Evolutionary conservation across 148 eudicot species (phyloP).

Genomic region (Fagopyrum homotropicum): DNA sequence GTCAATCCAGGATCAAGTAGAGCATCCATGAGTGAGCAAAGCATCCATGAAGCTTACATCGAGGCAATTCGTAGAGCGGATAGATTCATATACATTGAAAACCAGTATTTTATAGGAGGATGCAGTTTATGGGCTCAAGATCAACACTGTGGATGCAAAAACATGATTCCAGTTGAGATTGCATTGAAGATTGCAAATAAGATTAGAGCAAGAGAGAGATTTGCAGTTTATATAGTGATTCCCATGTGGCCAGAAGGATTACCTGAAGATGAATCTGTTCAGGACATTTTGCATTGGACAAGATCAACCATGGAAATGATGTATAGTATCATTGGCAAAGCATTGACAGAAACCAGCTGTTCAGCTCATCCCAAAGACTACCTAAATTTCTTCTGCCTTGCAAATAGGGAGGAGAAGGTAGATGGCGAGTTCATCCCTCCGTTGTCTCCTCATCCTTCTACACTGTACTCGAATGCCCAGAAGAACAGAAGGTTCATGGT

Average conservation of each 20-base stretch:
- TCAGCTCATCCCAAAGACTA: conserved; percentile 69
- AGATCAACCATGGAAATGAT: conserved; percentile 81
- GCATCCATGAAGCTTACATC: conserved; percentile 81
- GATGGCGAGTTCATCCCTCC: conserved; percentile 70
- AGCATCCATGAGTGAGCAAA: conserved; percentile 34
- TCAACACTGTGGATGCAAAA: conserved; percentile 65
- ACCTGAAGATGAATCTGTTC: conserved; percentile 74
- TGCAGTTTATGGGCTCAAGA: conserved; percentile 72
- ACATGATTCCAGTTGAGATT: conserved; percentile 82
- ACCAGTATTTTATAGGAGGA: conserved; percentile 85
- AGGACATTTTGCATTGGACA: conserved; percentile 85
- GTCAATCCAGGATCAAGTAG: conserved; percentile 40
- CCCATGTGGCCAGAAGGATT: conserved; percentile 99
- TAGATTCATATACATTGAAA: conserved; percentile 74
- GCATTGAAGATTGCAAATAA: conserved; percentile 71
- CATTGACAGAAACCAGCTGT: conserved; percentile 51
- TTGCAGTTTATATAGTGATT: conserved; percentile 65
- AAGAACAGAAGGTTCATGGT: conserved; percentile 81
- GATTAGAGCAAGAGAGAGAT: conserved; percentile 69
- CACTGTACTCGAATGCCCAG: conserved; percentile 76
- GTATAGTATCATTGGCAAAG: conserved; percentile 67
- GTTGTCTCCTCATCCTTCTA: conserved; percentile 56
- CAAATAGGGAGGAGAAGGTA: conserved; percentile 60
- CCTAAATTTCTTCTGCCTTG: conserved; percentile 87
- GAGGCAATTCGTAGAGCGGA: conserved; percentile 82